Evolutionary conservation across 441 rosid genomes (phyloP), one percentile per base, ranked within the genome.

Genomic region (Croton setiger): DNA sequence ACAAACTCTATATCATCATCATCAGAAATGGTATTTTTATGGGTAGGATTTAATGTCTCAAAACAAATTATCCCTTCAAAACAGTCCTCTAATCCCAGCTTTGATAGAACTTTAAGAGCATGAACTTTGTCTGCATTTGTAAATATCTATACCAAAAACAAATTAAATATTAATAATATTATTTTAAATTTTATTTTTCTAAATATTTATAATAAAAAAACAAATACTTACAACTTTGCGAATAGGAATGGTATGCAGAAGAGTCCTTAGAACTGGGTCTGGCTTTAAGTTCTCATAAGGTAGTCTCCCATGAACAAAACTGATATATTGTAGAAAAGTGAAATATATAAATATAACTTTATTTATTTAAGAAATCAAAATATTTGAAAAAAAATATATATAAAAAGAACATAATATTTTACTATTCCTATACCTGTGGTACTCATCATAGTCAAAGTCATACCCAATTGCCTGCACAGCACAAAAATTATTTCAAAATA

Each of bases 31-130:
- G 21, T 70, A 63, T 7, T 76, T 71, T 72, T 66, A 63, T 88
- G 78, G 18, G 72, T 73, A 23, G 88, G 85, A 81, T 95, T 95
- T 13, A 95, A 86, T 15, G 93, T 92, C 82, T 95, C 98, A 64
- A 95, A 95, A 74, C 97, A 90, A 60, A 95, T 86, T 51, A 92
- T 82, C 68, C 93, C 97, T 80, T 92, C 96, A 55, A 95, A 95
- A 79, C 98, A 90, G 72, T 86, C 98, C 81, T 95, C 92, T 66
- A 95, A 64, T 45, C 99, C 98, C 4, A 95, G 89, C 80, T 76
- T 84, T 68, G 73, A 82, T 21, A 95, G 89, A 61, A 70, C 94
- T 70, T 83, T 87, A 15, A 70, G 82, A 15, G 97, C 91, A 64
- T 94, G 99, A 41, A 78, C 77, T 72, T 81, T 76, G 75, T 95